These are phyloP conservation scores for Cinnamomum chago DNA, from an alignment of 164 flowering plant species.

Conservation along the genomic window DNA sequence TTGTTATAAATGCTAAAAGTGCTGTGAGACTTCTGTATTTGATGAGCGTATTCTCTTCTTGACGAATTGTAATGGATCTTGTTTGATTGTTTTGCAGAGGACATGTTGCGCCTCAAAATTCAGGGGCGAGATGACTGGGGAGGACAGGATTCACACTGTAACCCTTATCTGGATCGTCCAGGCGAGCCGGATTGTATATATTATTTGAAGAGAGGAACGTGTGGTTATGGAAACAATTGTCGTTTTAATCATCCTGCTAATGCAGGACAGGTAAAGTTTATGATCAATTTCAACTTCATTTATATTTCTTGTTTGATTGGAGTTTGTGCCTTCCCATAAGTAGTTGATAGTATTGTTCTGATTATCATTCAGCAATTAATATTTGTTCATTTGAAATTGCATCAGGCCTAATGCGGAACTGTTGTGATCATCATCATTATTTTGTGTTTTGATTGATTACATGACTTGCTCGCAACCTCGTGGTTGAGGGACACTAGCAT, in stretches of 20 bases:
- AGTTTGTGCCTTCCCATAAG: no score
- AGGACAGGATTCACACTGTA: constrained; percentile 22
- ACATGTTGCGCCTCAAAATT: constrained; percentile 41
- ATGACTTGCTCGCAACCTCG: no score
- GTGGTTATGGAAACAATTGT: constrained; percentile 64
- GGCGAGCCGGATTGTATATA: constrained; percentile 60
- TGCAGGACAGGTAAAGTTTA: constrained; percentile 33
- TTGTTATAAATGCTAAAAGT: no score
- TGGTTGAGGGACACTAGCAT: no score
- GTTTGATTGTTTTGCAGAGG: constrained; percentile 24
- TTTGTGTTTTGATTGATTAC: neutral
- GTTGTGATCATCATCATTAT: no score
- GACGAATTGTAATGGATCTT: neutral
- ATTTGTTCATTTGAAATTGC: no score
- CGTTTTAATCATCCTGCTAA: constrained; percentile 59
- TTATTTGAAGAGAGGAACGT: constrained; percentile 54
- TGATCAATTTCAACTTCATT: neutral
- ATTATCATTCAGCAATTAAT: no score
- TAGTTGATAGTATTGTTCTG: no score
- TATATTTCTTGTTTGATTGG: neutral
- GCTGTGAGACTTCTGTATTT: neutral
- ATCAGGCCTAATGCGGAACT: no score
- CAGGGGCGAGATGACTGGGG: constrained; percentile 31
- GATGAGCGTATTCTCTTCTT: neutral
- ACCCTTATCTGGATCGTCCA: constrained; percentile 53